These are phyloP conservation scores for Pythium sukuiense DNA, from an alignment of 352 stramenopile species.

Conservation along the genomic window DNA sequence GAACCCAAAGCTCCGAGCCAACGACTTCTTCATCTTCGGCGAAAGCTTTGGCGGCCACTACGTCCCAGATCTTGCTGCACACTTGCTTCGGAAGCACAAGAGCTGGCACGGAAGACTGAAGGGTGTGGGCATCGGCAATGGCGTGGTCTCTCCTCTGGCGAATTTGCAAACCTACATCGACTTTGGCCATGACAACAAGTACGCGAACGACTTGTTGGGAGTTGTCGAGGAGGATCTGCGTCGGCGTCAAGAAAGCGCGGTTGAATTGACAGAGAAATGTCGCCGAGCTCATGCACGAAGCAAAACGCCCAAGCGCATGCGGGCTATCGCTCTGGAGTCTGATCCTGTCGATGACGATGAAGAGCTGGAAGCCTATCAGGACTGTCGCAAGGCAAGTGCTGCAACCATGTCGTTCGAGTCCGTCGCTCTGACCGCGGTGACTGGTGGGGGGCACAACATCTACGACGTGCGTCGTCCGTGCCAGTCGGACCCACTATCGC, in stretches of 20 bases:
- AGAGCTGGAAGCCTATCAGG: neutral
- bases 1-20: conserved; percentile 37
- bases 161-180: conserved; percentile 49
- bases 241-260: neutral
- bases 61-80: conserved; percentile 86
- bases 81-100: conserved; percentile 53
- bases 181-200: conserved; percentile 47
- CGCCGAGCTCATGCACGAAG: neutral
- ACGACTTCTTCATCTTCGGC: conserved; percentile 92
- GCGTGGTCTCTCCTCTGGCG: conserved; percentile 57
- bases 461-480: conserved; percentile 72
- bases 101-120: conserved; percentile 49
- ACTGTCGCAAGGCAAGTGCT: conserved; percentile 31
- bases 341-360: conserved; percentile 1
- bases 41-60: conserved; percentile 96
- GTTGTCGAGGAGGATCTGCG: neutral
- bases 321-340: conserved; percentile 10
- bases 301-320: neutral
- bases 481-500: conserved; percentile 33
- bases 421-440: conserved; percentile 21
- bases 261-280: conserved; percentile 10
- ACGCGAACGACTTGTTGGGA: conserved; percentile 42
- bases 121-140: conserved; percentile 86
- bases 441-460: conserved; percentile 42
- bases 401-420: conserved; percentile 22